Evolutionary conservation across 2,329 filamentous ascomycete species (phyloP).

Genomic region (Laburnicola sp.): DNA sequence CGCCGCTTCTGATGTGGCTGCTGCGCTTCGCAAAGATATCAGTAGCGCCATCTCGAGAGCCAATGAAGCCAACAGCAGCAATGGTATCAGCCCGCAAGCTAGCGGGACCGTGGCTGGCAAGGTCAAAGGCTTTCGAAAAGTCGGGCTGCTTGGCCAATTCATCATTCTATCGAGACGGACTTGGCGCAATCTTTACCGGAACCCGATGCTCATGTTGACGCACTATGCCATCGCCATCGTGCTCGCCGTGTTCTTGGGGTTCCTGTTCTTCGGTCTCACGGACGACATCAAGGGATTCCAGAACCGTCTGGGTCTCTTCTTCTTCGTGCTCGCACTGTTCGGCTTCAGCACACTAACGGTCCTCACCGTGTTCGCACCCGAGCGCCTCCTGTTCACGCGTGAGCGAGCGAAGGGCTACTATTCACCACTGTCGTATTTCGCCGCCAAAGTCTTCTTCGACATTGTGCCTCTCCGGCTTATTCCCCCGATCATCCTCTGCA

Average conservation of each 20-base stretch:
- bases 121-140: slow-evolving; percentile 78
- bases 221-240: slow-evolving; percentile 97
- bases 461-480: slow-evolving; percentile 92
- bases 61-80: slow-evolving; percentile 67
- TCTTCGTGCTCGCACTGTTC: slow-evolving; percentile 93
- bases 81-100: slow-evolving; percentile 56
- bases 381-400: slow-evolving; percentile 86
- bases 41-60: slow-evolving; percentile 67
- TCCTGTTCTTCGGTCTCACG: slow-evolving; percentile 92
- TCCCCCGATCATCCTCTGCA: slow-evolving; percentile 90
- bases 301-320: slow-evolving; percentile 94
- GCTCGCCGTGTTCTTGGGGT: slow-evolving; percentile 90
- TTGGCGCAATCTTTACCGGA: slow-evolving; percentile 96
- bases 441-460: slow-evolving; percentile 96
- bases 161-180: slow-evolving; percentile 85
- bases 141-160: slow-evolving; percentile 82
- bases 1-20: slow-evolving; percentile 74
- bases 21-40: slow-evolving; percentile 76
- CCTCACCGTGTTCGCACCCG: slow-evolving; percentile 88
- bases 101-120: slow-evolving; percentile 61
- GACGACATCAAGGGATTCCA: slow-evolving; percentile 98
- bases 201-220: slow-evolving; percentile 96
- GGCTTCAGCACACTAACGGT: slow-evolving; percentile 96
- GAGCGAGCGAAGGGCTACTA: slow-evolving; percentile 98
- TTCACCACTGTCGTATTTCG: slow-evolving; percentile 88